Evolutionary conservation across 2,329 filamentous ascomycete genomes (phyloP), one percentile per base, ranked within the genome.

Genomic region (Tolypocladium sp.): DNA sequence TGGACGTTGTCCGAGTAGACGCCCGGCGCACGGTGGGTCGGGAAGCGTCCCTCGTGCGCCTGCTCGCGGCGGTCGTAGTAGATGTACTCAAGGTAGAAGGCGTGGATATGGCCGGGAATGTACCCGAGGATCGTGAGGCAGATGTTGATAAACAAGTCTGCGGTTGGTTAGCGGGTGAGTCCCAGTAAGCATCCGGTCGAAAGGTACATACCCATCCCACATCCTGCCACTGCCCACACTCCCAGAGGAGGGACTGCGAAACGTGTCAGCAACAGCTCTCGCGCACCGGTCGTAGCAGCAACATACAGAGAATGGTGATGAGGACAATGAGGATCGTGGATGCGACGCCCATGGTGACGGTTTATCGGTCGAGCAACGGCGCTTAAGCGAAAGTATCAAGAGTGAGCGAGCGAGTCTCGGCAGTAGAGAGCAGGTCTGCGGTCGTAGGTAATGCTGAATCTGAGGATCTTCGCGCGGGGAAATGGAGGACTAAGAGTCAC

Each of bases 21-120:
- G 35, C 88, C 88, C 0, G 89, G 85, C 1, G 88, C 88, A 2
- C 78, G 80, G 10, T 74, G 68, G 4, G 78, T 75, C 25, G 80
- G 75, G 60, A 79, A 79, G 13, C 79, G 76, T 6, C 88, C 88
- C 40, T 82, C 76, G 53, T 79, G 74, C 2, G 81, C 79, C 69
- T 86, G 82, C 65, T 90, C 86, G 57, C 80, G 82, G 44, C 88
- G 87, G 67, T 90, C 84, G 72, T 88, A 93, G 76, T 92, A 96
- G 62, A 95, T 79, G 71, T 92, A 95, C 73, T 92, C 85, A 62
- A 91, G 65, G 71, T 92, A 94, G 72, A 92, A 92, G 51, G 89
- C 89, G 70, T 92, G 87, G 49, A 93, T 82, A 65, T 91, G 87
- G 9, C 90, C 91, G 0, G 90, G 90, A 56, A 94, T 74, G 71